phyloP scores from a whole-genome alignment of 164 flowering plant species.

The Protea cynaroides region DNA sequence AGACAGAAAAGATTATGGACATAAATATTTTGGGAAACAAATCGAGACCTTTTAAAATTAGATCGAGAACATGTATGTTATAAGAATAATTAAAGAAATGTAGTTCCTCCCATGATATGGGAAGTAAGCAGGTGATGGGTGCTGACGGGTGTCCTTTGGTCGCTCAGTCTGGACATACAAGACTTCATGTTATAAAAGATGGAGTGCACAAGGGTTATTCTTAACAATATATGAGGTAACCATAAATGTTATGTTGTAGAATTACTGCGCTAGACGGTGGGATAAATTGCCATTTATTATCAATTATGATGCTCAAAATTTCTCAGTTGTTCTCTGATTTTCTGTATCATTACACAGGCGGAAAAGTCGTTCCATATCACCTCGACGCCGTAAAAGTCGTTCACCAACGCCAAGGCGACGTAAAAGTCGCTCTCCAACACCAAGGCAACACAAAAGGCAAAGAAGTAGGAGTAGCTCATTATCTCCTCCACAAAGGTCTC shows the following conservation, averaged over 20 bases:
- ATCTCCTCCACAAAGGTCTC: conserved; percentile 60
- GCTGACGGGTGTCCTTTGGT: conserved; percentile 57
- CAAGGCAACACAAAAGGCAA: conserved; percentile 60
- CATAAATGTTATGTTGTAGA: conserved; percentile 32
- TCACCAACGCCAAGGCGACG: conserved; percentile 63
- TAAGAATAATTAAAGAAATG: conserved; percentile 22
- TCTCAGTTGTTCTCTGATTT: not conserved
- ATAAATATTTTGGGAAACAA: conserved; percentile 12
- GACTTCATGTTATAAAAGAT: conserved; percentile 68
- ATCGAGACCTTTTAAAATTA: conserved; percentile 9
- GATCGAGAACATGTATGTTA: conserved; percentile 17
- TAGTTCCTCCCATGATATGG: conserved; percentile 44
- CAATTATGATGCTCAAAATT: conserved; percentile 3
- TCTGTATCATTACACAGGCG: conserved; percentile 42
- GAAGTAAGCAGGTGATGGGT: conserved; percentile 77
- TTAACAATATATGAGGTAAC: conserved; percentile 76
- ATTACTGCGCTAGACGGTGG: conserved; percentile 27
- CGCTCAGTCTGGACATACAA: conserved; percentile 61
- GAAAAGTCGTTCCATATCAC: conserved; percentile 68
- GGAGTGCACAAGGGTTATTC: conserved; percentile 71
- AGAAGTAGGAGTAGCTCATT: conserved; percentile 64
- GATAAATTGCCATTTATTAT: conserved; percentile 5
- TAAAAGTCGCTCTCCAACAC: conserved; percentile 74
- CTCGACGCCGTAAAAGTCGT: conserved; percentile 63
- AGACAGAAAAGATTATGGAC: conserved; percentile 4